phyloP scores from a whole-genome alignment of 2,329 filamentous ascomycete genomes.

The Lecanicillium sp. region DNA sequence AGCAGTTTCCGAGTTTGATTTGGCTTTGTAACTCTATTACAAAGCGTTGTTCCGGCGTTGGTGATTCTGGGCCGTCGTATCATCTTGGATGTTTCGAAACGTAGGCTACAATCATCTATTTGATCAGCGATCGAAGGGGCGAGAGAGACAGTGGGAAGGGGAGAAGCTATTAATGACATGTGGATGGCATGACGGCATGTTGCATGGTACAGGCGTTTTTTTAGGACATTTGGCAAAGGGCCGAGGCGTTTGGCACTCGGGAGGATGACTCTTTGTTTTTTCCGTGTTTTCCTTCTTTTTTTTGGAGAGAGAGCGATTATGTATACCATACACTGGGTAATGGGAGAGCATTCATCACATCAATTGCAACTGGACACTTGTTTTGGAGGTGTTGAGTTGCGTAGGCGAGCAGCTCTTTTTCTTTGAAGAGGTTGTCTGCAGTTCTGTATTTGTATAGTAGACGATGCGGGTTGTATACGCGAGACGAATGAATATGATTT shows the following conservation, averaged over 20 bases:
- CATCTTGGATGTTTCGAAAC: no score
- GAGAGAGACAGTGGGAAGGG: background rate
- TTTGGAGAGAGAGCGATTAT: background rate
- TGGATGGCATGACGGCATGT: slow-evolving; percentile 8
- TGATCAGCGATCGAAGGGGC: no score
- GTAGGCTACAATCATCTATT: no score
- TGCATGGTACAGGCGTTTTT: slow-evolving; percentile 3
- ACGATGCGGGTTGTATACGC: background rate
- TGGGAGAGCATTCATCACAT: background rate
- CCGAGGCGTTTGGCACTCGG: slow-evolving; percentile 1
- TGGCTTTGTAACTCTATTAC: background rate
- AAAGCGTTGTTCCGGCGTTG: background rate
- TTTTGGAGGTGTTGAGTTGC: background rate
- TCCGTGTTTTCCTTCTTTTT: background rate
- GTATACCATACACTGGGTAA: background rate
- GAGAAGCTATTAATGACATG: slow-evolving; percentile 4
- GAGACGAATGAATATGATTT: no score
- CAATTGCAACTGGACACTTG: background rate
- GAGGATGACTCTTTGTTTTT: slow-evolving; percentile 2
- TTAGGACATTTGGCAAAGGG: background rate
- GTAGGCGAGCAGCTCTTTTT: background rate
- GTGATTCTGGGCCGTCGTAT: no score
- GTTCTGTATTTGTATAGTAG: background rate
- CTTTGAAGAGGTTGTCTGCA: background rate
- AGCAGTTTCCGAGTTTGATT: background rate